A percentile compares a stretch with the other conserved stretches of the same genome.
These are phyloP conservation scores for Nicotiana paniculata DNA, from an alignment of 257 asterid genomes.

Conservation along the genomic window DNA sequence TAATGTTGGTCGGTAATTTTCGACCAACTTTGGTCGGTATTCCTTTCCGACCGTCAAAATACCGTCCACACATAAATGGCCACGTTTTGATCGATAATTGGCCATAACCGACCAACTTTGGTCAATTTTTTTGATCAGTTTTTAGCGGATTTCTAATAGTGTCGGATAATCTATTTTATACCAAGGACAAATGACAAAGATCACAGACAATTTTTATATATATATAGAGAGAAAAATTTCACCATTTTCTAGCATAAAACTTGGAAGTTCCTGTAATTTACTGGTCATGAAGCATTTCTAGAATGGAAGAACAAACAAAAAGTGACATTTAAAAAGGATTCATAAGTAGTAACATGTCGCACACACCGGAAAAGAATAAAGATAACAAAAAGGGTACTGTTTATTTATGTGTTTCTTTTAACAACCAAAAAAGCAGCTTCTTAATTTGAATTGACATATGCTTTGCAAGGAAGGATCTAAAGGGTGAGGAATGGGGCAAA, in stretches of 20 bases:
- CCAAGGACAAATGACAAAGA: neutral
- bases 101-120: no score
- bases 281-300: neutral
- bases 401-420: constrained; percentile 8
- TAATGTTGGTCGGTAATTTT: no score
- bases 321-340: constrained; percentile 30
- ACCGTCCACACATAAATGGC: no score
- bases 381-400: constrained; percentile 28
- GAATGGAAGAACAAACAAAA: constrained; percentile 40
- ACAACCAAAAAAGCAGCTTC: constrained; percentile 31
- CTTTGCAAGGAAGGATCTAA: constrained; percentile 61
- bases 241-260: no score
- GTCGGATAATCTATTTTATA: no score
- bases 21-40: no score
- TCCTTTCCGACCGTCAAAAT: no score
- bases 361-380: constrained; percentile 36
- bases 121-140: no score
- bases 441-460: constrained; percentile 40
- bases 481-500: neutral
- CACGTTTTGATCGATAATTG: no score
- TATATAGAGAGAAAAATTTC: no score
- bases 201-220: neutral
- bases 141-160: no score
- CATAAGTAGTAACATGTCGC: constrained; percentile 43
- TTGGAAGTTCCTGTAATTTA: constrained; percentile 4